Base-by-base conservation (phyloP, 805 yeast genomes). In the Wickerhamiella occidentalis region DNA sequence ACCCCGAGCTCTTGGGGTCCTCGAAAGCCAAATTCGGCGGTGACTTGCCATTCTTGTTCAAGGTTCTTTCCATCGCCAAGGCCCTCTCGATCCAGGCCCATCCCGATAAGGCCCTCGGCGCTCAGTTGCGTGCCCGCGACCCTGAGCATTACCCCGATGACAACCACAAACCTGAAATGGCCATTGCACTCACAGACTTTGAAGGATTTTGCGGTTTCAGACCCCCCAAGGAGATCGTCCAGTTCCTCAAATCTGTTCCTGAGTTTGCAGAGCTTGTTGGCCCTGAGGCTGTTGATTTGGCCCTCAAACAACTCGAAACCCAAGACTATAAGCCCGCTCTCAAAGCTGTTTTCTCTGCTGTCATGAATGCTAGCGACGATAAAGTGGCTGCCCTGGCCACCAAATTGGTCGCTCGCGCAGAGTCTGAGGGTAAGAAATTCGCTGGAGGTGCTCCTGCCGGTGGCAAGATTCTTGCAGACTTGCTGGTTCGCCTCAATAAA, bases 111-210 rank as follows among this genome's bases (percentile, higher is more conserved):
- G 64, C 72, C 12, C 72, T 92, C 51, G 98, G 83, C 35, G 78
- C 74, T 43, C 77, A 77, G 55, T 73, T 92, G 59, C 95, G 83
- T 61, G 74, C 75, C 15, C 68, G 72, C 25, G 97, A 92, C 68
- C 97, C 98, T 50, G 78, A 79, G 60, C 84, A 92, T 69, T 92
- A 92, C 65, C 97, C 97, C 3, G 98, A 92, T 69, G 94, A 82
- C 65, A 92, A 92, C 71, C 98, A 92, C 69, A 92, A 92, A 72
- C 98, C 98, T n/a, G 98, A 92, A 68, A 92, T 92, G 98, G 97
- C 98, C 46, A 78, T 92, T 61, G 98, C 98, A 7, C 80, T 92
- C 48, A 88, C 97, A 19, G 85, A 78, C 53, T 92, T 92, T 60
- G 97, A 92, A 71, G 97, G 96, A 0, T 90, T 92, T 69, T 92